phyloP scores from a whole-genome alignment of 225 moss, liverwort and hornwort species.

The Physcomitrium patens region DNA sequence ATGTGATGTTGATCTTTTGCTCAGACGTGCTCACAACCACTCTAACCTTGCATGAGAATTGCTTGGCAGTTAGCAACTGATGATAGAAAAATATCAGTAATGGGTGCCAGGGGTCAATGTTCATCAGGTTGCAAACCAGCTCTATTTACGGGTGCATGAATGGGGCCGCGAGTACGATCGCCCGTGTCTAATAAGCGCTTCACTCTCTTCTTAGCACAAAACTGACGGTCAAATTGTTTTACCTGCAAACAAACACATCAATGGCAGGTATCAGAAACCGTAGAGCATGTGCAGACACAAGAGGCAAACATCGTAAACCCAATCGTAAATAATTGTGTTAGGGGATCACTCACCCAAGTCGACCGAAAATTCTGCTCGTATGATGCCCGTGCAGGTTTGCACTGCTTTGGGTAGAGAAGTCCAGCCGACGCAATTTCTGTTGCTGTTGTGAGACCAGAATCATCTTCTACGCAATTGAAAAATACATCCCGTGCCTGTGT shows the following conservation, averaged over 20 bases:
- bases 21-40: slow-evolving; percentile 23
- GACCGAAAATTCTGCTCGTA: slow-evolving; percentile 72
- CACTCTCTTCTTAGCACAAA: slow-evolving; percentile 64
- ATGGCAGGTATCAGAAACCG: neutral
- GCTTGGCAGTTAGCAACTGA: slow-evolving; percentile 21
- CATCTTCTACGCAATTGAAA: slow-evolving; percentile 70
- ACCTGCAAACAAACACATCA: slow-evolving; percentile 50
- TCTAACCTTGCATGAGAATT: neutral
- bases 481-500: slow-evolving; percentile 78
- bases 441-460: slow-evolving; percentile 65
- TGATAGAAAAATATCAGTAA: slow-evolving; percentile 24
- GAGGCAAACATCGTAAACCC: neutral
- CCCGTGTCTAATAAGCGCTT: slow-evolving; percentile 67
- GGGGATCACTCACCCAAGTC: slow-evolving; percentile 62
- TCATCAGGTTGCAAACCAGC: slow-evolving; percentile 59
- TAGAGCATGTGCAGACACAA: neutral
- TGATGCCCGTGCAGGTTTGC: slow-evolving; percentile 69
- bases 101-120: slow-evolving; percentile 22
- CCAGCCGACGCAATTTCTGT: slow-evolving; percentile 85
- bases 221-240: slow-evolving; percentile 87
- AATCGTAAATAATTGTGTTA: neutral
- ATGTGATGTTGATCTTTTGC: slow-evolving; percentile 25
- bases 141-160: slow-evolving; percentile 48
- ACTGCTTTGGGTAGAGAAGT: slow-evolving; percentile 75
- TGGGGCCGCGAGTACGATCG: slow-evolving; percentile 55